Evolutionary conservation across 2,329 filamentous ascomycete genomes (phyloP).

Genomic region (Alternaria ethzedia): DNA sequence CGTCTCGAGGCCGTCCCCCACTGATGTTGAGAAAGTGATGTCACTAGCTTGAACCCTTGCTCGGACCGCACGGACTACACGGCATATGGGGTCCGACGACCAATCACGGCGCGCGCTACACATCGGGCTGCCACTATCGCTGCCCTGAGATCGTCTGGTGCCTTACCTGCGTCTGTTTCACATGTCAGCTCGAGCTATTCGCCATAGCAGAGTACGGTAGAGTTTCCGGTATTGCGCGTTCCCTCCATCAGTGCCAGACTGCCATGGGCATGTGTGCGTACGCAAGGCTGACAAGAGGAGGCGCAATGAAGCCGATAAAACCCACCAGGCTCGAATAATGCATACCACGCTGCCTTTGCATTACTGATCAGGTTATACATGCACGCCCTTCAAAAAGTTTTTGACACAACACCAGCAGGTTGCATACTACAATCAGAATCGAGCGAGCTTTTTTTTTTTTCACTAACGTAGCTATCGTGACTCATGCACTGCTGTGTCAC

Average conservation of each 20-base stretch:
- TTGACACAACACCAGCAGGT: too few relatives aligned
- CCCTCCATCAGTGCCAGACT: background rate
- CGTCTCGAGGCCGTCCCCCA: background rate
- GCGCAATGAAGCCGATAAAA: too few relatives aligned
- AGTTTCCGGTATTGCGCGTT: background rate
- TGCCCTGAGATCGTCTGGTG: background rate
- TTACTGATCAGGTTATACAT: background rate
- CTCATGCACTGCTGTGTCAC: background rate
- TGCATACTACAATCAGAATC: background rate
- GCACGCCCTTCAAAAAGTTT: background rate
- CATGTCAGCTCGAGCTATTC: background rate
- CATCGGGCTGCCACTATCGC: background rate
- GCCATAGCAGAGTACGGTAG: background rate
- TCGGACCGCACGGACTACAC: background rate
- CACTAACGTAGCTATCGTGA: fast-evolving
- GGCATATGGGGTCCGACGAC: background rate
- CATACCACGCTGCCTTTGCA: background rate
- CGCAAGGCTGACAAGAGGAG: background rate
- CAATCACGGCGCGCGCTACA: constrained; percentile 1
- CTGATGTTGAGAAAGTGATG: constrained; percentile 3
- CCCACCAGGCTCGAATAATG: too few relatives aligned
- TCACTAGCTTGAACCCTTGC: constrained; percentile 9
- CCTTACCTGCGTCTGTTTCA: background rate
- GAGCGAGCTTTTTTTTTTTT: too few relatives aligned
- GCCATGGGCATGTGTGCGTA: background rate